These are phyloP conservation scores for Mimosa bimucronata DNA, from an alignment of 306 rosid genomes.

Conservation along the genomic window DNA sequence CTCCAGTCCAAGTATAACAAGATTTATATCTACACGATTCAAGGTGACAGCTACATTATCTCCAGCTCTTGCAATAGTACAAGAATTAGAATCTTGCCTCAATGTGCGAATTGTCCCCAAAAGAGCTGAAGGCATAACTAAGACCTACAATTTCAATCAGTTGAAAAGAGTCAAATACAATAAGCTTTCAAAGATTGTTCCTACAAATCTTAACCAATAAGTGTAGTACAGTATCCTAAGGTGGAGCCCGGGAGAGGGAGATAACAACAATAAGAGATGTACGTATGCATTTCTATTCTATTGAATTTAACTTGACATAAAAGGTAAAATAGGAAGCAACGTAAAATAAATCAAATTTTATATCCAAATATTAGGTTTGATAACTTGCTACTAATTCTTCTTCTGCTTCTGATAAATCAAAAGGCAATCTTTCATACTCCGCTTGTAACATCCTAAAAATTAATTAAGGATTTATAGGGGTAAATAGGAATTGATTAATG, in stretches of 20 bases:
- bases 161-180: conserved; percentile 16
- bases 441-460: too few relatives aligned
- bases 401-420: too few relatives aligned
- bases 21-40: conserved; percentile 72
- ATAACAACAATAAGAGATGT: too few relatives aligned
- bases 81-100: conserved; percentile 75
- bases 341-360: too few relatives aligned
- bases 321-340: too few relatives aligned
- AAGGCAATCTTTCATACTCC: too few relatives aligned
- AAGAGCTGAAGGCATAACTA: conserved; percentile 84
- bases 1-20: conserved; percentile 82
- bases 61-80: conserved; percentile 87
- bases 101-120: conserved; percentile 75
- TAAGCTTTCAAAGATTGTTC: neutral
- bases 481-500: too few relatives aligned
- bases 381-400: too few relatives aligned
- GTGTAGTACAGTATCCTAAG: neutral
- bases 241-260: too few relatives aligned
- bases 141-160: conserved; percentile 56
- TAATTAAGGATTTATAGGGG: too few relatives aligned
- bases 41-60: conserved; percentile 79
- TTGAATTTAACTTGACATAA: neutral
- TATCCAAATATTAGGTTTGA: too few relatives aligned
- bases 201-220: conserved; percentile 9
- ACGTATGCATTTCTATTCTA: too few relatives aligned